phyloP scores from a whole-genome alignment of 768 basidiomycete species.

The Kwoniella bestiolae region DNA sequence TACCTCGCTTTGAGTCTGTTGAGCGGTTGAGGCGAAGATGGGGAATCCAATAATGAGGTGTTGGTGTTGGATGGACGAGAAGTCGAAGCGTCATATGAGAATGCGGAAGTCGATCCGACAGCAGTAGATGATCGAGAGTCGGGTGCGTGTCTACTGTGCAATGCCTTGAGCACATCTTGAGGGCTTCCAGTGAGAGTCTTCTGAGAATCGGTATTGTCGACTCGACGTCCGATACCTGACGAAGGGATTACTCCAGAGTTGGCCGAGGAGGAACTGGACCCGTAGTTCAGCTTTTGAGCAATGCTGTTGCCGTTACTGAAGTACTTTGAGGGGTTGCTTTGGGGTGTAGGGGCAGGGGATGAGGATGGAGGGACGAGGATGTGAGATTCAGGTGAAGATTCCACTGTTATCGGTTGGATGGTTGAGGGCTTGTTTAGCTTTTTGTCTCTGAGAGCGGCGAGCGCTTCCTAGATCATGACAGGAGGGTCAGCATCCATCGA shows the following conservation, averaged over 20 bases:
- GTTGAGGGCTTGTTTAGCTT: constrained; percentile 14
- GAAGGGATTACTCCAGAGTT: constrained; percentile 18
- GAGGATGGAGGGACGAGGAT: constrained; percentile 29
- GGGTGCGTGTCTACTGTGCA: constrained; percentile 26
- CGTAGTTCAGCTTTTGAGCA: constrained; percentile 2
- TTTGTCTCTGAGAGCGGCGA: constrained; percentile 20
- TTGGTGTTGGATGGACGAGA: constrained; percentile 3
- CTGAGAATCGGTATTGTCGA: constrained; percentile 1
- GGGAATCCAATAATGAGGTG: constrained; percentile 15
- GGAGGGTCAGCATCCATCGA: background rate
- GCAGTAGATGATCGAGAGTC: background rate
- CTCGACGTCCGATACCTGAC: constrained; percentile 18
- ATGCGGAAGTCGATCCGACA: constrained; percentile 4
- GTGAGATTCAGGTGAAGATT: constrained; percentile 25
- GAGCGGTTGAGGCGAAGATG: constrained; percentile 36
- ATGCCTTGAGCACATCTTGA: constrained; percentile 19
- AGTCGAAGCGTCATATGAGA: constrained; percentile 23
- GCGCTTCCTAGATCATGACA: constrained; percentile 16
- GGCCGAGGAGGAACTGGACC: background rate
- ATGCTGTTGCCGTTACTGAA: background rate
- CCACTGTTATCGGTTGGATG: background rate
- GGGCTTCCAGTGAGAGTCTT: constrained; percentile 25
- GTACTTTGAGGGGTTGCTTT: constrained; percentile 1
- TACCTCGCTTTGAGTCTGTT: constrained; percentile 40
- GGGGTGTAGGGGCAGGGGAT: constrained; percentile 22